Percentiles rank a stretch among this genome's conserved stretches.
Evolutionary conservation across 768 basidiomycete genomes (phyloP).

Genomic region (Suillus spraguei): DNA sequence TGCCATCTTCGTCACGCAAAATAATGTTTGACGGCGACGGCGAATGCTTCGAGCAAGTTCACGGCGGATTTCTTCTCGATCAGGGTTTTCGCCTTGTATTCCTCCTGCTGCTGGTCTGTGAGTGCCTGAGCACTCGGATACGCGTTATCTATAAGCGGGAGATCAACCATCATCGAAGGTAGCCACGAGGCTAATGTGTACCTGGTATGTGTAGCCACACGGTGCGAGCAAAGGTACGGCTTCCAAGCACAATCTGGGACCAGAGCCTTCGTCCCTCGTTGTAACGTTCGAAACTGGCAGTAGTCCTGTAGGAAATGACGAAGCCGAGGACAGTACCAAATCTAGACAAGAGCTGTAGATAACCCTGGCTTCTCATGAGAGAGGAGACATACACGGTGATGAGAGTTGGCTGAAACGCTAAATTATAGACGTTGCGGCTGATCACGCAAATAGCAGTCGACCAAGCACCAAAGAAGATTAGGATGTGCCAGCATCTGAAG

Average conservation of each 20-base stretch:
- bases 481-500: conserved; percentile 47
- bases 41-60: conserved; percentile 67
- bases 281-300: conserved; percentile 75
- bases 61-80: conserved; percentile 72
- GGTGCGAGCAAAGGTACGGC: conserved; percentile 58
- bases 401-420: conserved; percentile 54
- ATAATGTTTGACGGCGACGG: conserved; percentile 71
- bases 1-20: conserved; percentile 55
- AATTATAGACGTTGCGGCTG: conserved; percentile 44
- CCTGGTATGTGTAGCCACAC: conserved; percentile 72
- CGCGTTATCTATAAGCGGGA: conserved; percentile 22
- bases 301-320: conserved; percentile 71
- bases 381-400: conserved; percentile 60
- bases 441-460: conserved; percentile 57
- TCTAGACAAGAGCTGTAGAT: conserved; percentile 36
- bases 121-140: conserved; percentile 24
- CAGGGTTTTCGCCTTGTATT: conserved; percentile 49
- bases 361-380: background rate
- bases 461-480: conserved; percentile 68
- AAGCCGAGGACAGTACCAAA: conserved; percentile 74
- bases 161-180: background rate
- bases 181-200: conserved; percentile 23
- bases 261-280: conserved; percentile 72
- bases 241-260: conserved; percentile 64
- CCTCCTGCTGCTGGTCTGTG: conserved; percentile 22